phyloP scores from a whole-genome alignment of 164 flowering plant genomes.

The Litsea cubeba region DNA sequence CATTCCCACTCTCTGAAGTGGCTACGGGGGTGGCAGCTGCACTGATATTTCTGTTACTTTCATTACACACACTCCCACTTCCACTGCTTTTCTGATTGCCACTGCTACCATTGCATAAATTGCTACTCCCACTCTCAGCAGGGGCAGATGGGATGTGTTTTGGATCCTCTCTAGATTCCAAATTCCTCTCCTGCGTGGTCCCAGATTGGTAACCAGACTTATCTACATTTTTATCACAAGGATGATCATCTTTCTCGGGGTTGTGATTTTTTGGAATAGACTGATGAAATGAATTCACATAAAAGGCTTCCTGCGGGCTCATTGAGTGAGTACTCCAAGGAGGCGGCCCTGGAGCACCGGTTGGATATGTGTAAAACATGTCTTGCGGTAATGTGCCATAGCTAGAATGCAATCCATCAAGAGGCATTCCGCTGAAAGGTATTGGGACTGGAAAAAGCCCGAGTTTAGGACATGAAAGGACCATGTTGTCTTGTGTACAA shows the following conservation, averaged over 20 bases:
- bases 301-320: conserved; percentile 25
- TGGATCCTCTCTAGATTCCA: conserved; percentile 36
- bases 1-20: conserved; percentile 38
- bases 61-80: conserved; percentile 40
- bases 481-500: conserved; percentile 7
- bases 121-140: conserved; percentile 57
- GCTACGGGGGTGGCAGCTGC: background rate
- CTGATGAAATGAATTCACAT: conserved; percentile 22
- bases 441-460: conserved; percentile 35
- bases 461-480: conserved; percentile 24
- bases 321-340: conserved; percentile 34
- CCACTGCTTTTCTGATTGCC: conserved; percentile 39
- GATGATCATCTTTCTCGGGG: conserved; percentile 16
- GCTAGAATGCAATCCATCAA: conserved; percentile 31
- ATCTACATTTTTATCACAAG: conserved; percentile 22
- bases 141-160: conserved; percentile 37
- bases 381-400: conserved; percentile 42
- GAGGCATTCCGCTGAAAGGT: conserved; percentile 35
- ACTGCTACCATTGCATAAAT: conserved; percentile 43
- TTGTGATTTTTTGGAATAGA: conserved; percentile 25
- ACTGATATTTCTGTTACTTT: conserved; percentile 37
- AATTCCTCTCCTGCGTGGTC: conserved; percentile 21
- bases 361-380: conserved; percentile 25
- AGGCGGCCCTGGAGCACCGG: conserved; percentile 22
- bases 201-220: conserved; percentile 17